These are phyloP conservation scores for Juglanconis oblonga DNA, from an alignment of 2,329 filamentous ascomycete genomes.

Conservation along the genomic window DNA sequence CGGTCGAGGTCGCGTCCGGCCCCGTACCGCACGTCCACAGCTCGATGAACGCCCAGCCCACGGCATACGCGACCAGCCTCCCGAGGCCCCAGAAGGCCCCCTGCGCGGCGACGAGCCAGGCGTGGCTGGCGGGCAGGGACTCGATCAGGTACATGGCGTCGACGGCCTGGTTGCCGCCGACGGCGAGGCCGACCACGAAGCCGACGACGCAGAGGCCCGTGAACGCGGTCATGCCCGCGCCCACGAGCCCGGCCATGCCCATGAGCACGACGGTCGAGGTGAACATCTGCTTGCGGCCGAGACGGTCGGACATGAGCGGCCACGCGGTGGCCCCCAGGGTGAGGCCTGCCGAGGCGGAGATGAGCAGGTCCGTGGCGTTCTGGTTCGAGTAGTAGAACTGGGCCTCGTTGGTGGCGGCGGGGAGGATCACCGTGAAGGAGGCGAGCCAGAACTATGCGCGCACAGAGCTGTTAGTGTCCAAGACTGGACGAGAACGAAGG, in stretches of 20 bases:
- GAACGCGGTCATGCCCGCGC: conserved; percentile 2
- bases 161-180: conserved; percentile 3
- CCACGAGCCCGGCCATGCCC: conserved; percentile 5
- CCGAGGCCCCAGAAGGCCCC: neutral
- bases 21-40: conserved; percentile 3
- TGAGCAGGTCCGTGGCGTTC: conserved; percentile 2
- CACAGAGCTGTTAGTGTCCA: neutral
- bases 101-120: conserved; percentile 1
- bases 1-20: neutral
- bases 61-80: neutral
- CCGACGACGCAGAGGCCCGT: conserved; percentile 4
- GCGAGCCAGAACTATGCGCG: conserved; percentile 1
- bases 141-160: neutral
- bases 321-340: conserved; percentile 1
- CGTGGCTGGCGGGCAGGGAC: conserved; percentile 2
- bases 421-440: conserved; percentile 4
- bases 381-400: conserved; percentile 3
- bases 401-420: conserved; percentile 4
- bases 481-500: neutral
- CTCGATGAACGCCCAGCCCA: conserved; percentile 5
- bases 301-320: conserved; percentile 2
- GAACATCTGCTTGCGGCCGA: conserved; percentile 8
- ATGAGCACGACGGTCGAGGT: neutral
- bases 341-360: neutral
- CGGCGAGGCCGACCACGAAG: conserved; percentile 2